Evolutionary conservation across 345 rosid species (phyloP).

Genomic region (Ceriops tagal): DNA sequence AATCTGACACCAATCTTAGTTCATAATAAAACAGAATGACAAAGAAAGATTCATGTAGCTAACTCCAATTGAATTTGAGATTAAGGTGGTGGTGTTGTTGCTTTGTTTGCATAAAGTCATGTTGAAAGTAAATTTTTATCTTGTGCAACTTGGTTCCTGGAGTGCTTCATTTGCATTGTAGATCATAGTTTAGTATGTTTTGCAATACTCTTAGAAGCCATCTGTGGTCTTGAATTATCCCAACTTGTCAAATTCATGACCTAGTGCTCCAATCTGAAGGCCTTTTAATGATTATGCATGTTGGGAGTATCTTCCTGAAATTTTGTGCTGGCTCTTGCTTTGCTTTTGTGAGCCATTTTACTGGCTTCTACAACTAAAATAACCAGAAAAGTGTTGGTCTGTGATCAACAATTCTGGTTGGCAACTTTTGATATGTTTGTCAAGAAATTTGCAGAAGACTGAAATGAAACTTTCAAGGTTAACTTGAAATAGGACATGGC

Average conservation of each 20-base stretch:
- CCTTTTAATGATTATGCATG: no score
- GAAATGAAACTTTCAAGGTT: no score
- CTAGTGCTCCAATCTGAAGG: neutral
- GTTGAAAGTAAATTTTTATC: no score
- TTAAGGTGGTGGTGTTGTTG: no score
- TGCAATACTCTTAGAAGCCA: neutral
- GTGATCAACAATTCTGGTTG: neutral
- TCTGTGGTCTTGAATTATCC: neutral
- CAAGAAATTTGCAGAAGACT: neutral
- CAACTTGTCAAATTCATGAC: slow-evolving; percentile 2
- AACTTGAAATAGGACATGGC: neutral
- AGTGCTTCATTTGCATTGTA: no score
- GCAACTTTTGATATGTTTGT: neutral
- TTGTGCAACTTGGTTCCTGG: no score
- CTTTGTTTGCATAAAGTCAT: no score
- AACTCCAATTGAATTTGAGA: no score
- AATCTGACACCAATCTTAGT: no score
- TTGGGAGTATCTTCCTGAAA: neutral
- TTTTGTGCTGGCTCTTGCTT: no score
- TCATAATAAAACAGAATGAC: no score
- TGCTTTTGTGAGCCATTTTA: neutral
- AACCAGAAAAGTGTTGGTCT: neutral
- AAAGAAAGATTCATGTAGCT: no score
- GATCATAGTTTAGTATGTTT: neutral
- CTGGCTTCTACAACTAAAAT: neutral